phyloP scores from a whole-genome alignment of 805 yeast species.

The Ogataea paraovalis region DNA sequence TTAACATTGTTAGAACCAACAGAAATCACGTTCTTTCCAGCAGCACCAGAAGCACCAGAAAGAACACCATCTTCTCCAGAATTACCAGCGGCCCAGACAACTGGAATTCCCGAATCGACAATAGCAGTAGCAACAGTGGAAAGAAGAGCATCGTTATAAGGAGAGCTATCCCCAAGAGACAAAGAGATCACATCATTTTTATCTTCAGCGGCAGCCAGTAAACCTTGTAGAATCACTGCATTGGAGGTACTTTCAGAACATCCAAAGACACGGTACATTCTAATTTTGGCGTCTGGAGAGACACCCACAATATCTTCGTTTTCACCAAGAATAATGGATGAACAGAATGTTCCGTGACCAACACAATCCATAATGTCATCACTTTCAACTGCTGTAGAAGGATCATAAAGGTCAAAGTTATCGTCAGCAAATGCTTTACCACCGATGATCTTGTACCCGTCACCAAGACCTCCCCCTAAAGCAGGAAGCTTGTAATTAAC shows the following conservation, averaged over 20 bases:
- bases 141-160: conserved; percentile 8
- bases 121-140: conserved; percentile 11
- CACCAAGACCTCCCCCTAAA: conserved; percentile 21
- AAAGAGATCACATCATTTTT: conserved; percentile 11
- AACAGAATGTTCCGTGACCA: conserved; percentile 25
- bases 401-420: conserved; percentile 2
- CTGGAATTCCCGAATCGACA: conserved; percentile 11
- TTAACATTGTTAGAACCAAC: conserved; percentile 10
- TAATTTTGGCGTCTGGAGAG: conserved; percentile 16
- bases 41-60: conserved; percentile 10
- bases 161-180: conserved; percentile 19
- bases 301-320: conserved; percentile 15
- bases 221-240: conserved; percentile 11
- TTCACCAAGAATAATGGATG: conserved; percentile 20
- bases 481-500: conserved; percentile 13
- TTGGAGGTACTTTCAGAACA: conserved; percentile 14
- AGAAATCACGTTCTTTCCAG: conserved; percentile 8
- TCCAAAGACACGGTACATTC: conserved; percentile 17
- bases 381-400: conserved; percentile 3
- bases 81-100: conserved; percentile 20
- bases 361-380: conserved; percentile 18
- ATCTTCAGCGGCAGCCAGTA: conserved; percentile 9
- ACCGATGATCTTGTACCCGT: conserved; percentile 11
- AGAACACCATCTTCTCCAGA: conserved; percentile 12
- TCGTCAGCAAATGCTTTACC: conserved; percentile 16